Evolutionary conservation across 2,329 filamentous ascomycete genomes (phyloP), one percentile per base, ranked within the genome.

Genomic region (Gaeumannomyces tritici): DNA sequence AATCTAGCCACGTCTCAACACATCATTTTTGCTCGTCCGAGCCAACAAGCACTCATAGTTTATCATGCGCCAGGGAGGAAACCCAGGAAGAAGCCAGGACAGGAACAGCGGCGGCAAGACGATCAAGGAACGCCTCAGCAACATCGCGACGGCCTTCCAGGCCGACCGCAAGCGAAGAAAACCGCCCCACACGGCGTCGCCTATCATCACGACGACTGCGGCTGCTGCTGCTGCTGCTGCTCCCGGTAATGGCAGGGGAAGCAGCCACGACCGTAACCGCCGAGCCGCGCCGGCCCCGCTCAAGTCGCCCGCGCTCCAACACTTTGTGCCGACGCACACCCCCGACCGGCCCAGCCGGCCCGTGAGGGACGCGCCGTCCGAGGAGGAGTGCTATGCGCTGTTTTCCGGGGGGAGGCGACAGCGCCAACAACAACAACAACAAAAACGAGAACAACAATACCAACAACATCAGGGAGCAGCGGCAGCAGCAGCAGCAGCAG

Each of bases 311-410:
- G 33, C n/a, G 9, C 57, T 35, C 8, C 24, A 13, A 21, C n/a
- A 60, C 24, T 56, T 61, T 28, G 60, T 61, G 31, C 60, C 60
- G 24, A 57, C 67, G 11, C 67, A 70, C 57, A 66, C 66, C 2
- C 71, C 71, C 9, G 71, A 73, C 61, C 67, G 70, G 1, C 70
- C 68, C 0, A 11, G 42, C 1, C 62, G 65, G 11, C 62, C 67
- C 3, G 24, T 68, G 18, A 63, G 61, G 11, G 65, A 70, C 55
- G 66, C 67, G 4, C 71, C 71, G 2, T 66, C 67, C 2, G 71
- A 72, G 29, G 69, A 70, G 35, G 67, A 72, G 64, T 73, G 71
- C 54, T 65, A 66, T 7, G 28, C 57, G 6, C 56, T 66, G 3
- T 31, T 67, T 2, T 55, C 64, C 11, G 29, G 54, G 31, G 57